Evolutionary conservation across 257 asterid species (phyloP).

Genomic region (Prunella vulgaris): DNA sequence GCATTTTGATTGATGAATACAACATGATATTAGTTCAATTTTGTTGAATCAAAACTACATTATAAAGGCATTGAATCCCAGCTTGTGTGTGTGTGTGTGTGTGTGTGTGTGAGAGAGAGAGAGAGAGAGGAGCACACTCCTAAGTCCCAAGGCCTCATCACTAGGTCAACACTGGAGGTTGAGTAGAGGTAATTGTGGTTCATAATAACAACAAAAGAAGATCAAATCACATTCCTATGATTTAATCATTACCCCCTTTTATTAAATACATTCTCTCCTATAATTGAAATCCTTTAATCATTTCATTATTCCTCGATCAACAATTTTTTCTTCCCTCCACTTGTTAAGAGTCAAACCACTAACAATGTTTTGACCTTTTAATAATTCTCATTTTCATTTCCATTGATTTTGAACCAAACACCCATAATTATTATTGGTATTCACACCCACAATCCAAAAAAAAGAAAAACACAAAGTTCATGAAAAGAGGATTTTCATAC

Average conservation of each 20-base stretch:
- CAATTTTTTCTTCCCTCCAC: background rate
- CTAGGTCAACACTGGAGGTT: too few species aligned
- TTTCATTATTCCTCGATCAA: background rate
- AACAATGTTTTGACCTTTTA: background rate
- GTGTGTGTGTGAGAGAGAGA: too few species aligned
- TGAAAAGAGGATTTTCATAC: slow-evolving; percentile 38
- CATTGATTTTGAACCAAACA: background rate
- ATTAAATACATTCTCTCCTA: background rate
- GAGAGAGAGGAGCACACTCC: background rate
- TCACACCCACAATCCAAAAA: background rate
- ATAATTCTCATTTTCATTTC: background rate
- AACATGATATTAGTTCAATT: too few species aligned
- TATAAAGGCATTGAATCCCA: too few species aligned
- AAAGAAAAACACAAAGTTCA: slow-evolving; percentile 16
- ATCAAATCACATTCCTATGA: background rate
- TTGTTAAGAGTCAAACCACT: background rate
- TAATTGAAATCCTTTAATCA: background rate
- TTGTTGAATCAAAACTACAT: too few species aligned
- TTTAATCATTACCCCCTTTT: background rate
- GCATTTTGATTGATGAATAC: too few species aligned
- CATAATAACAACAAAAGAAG: background rate
- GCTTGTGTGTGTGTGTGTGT: too few species aligned
- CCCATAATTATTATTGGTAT: background rate
- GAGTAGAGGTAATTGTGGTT: background rate
- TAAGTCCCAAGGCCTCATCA: too few species aligned